Evolutionary conservation across 805 yeast genomes (phyloP), one percentile per base, ranked within the genome.

Genomic region (Lachancea meyersii): DNA sequence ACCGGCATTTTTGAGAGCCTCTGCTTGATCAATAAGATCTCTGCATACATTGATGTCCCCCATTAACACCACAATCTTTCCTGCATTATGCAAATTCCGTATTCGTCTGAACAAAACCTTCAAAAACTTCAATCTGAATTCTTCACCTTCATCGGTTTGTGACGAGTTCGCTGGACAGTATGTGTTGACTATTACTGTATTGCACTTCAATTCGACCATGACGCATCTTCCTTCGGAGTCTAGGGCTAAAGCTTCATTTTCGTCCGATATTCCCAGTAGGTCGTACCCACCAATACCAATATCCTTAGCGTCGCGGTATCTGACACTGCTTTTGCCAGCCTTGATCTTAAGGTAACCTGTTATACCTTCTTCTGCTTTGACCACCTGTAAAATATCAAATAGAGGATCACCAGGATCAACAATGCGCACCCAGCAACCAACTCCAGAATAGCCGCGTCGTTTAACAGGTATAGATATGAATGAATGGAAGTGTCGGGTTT

Each of bases 151-250:
- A 20, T 76, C 82, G 0, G 87, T 76, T 1, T 73, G 76, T 61
- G 70, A 69, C 0, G 97, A 86, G 58, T 87, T 86, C 1, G 97
- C 97, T 0, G 97, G 97, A 58, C 97, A 91, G 56, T 91, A 91
- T 4, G 82, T 71, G 0, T 80, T 69, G 35, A 85, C 74, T 0
- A 85, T 60, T 3, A 85, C 85, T 1, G 78, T 55, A 41, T 78
- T 74, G 48, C 70, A 72, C 1, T 80, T 76, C 19, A 89, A 56
- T 55, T 93, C 97, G 0, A 89, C 63, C 4, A 86, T 72, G 2
- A 88, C 72, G 46, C 86, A 76, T 34, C 98, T 68, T 1, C 97
- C 97, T 59, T 93, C 93, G n/a, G 74, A 57, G 57, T 91, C 98
- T 0, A 93, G 52, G 5, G 65, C 62, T 13, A 68, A 45, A 0